Evolutionary conservation across 2,329 filamentous ascomycete species (phyloP).

Genomic region (Alternaria rosae): DNA sequence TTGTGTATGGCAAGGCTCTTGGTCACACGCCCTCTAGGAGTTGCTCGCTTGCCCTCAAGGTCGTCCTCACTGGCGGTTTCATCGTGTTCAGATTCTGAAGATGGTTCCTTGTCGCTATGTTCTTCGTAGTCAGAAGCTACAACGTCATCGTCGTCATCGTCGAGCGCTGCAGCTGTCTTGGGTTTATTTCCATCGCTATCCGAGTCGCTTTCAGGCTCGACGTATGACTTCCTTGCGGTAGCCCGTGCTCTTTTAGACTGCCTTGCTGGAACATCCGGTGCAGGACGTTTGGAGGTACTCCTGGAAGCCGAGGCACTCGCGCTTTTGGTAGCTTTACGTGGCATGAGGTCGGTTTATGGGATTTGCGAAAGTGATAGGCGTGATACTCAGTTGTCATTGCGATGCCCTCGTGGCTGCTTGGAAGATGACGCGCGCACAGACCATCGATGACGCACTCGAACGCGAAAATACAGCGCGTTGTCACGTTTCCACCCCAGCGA

Average conservation of each 20-base stretch:
- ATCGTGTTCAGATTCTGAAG: slow-evolving; percentile 44
- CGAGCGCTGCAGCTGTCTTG: slow-evolving; percentile 24
- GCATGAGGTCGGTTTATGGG: slow-evolving; percentile 29
- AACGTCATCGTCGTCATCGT: slow-evolving; percentile 46
- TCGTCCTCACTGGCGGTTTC: slow-evolving; percentile 42
- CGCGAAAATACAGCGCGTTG: slow-evolving; percentile 29
- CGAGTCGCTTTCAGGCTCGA: slow-evolving; percentile 40
- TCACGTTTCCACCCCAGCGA: slow-evolving; percentile 23
- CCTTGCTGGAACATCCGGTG: slow-evolving; percentile 40
- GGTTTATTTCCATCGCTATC: slow-evolving; percentile 25
- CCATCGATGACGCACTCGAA: slow-evolving; percentile 32
- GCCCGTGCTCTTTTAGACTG: slow-evolving; percentile 48
- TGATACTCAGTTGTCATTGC: slow-evolving; percentile 2
- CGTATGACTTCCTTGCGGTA: slow-evolving; percentile 44
- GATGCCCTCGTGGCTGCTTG: slow-evolving; percentile 15
- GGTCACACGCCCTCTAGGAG: slow-evolving; percentile 24
- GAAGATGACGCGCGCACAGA: slow-evolving; percentile 19
- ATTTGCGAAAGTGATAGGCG: not conserved
- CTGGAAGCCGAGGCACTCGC: slow-evolving; percentile 23
- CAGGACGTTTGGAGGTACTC: slow-evolving; percentile 47
- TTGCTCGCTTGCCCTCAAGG: slow-evolving; percentile 34
- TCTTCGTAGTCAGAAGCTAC: slow-evolving; percentile 54
- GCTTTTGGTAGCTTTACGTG: slow-evolving; percentile 36
- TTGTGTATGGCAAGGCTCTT: slow-evolving; percentile 32
- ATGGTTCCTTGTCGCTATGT: slow-evolving; percentile 40